A percentile compares a stretch with the other conserved stretches of the same genome.
Conservation (phyloP, 495 filamentous ascomycete species). For the Trichoderma gamsii region DNA sequence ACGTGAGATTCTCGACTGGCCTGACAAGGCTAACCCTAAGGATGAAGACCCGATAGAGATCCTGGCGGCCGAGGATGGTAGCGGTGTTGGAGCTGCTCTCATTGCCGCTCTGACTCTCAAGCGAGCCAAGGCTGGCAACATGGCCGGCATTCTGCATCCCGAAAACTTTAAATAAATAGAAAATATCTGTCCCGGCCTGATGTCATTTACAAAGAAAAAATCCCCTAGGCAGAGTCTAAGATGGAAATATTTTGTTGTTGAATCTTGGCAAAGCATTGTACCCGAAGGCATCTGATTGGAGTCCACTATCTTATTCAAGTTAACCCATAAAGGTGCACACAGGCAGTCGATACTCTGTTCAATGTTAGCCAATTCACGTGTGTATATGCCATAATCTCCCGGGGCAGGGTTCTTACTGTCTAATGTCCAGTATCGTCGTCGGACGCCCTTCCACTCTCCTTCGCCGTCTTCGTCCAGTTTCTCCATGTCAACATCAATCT, state of each 20-base stretch:
- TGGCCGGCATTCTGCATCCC: constrained; percentile 70
- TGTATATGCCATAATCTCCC: neutral
- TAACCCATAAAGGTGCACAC: constrained; percentile 57
- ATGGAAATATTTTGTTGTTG: neutral
- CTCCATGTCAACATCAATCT: constrained; percentile 61
- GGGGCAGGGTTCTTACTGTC: constrained; percentile 44
- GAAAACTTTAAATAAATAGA: constrained; percentile 47
- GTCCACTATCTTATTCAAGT: constrained; percentile 15
- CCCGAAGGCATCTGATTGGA: neutral
- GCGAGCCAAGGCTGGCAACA: constrained; percentile 69
- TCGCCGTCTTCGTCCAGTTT: constrained; percentile 44
- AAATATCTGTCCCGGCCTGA: neutral
- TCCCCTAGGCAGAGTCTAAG: neutral
- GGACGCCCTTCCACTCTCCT: constrained; percentile 77
- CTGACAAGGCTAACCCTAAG: constrained; percentile 48
- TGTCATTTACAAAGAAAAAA: neutral
- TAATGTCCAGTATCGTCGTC: constrained; percentile 80
- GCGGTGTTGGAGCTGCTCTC: constrained; percentile 89
- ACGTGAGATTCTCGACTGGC: constrained; percentile 91
- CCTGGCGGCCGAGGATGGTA: constrained; percentile 84
- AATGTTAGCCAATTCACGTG: constrained; percentile 20
- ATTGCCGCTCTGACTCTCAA: constrained; percentile 92
- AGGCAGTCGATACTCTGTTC: constrained; percentile 42
- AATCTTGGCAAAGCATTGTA: neutral
- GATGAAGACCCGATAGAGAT: constrained; percentile 82